Evolutionary conservation across 1,284 basidiomycete species (phyloP), one percentile per base, ranked within the genome.

Genomic region (Apiotrichum domesticum): DNA sequence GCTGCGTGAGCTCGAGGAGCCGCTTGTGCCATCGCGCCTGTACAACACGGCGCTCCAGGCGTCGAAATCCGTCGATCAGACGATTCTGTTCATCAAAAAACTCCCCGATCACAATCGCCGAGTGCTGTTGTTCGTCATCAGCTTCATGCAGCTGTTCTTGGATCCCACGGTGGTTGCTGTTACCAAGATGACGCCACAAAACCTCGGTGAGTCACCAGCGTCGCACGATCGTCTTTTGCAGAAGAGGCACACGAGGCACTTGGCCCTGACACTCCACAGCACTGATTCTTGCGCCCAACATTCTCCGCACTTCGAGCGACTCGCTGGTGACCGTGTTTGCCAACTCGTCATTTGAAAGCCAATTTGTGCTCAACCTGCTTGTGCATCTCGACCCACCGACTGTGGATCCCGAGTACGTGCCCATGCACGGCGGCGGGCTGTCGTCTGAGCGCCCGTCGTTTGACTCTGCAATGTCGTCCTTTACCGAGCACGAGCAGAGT

Each of bases 1-100:
- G 90, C 80, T 95, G 11, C 83, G 92, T 47, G 92, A 96, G 73
- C 83, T 95, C 14, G 83, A 85, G 66, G 87, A 92, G 63, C 92
- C 92, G 10, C 80, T 95, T 46, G 83, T 96, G 21, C 92, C 92
- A 3, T 82, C 86, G 56, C 52, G 63, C 8, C 49, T 72, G 40
- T 89, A 91, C 72, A 90, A 90, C 69, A 84, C 90, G 54, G 82
- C 83, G 32, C 82, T 82, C 56, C 65, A 67, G 9, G 70, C 72
- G 9, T 82, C 87, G 3, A 78, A 82, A 52, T 83, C 87, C 47
- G 82, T 86, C 0, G 80, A 82, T 21, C 82, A 84, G 21, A 88
- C 86, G 69, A 80, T 93, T 46, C 80, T 81, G 53, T 86, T 93
- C 66, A 81, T 94, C 14, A 80, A 83, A 65, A 80, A 84, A 33